Base-by-base conservation (phyloP, 345 rosid species). In the Abelmoschus esculentus region DNA sequence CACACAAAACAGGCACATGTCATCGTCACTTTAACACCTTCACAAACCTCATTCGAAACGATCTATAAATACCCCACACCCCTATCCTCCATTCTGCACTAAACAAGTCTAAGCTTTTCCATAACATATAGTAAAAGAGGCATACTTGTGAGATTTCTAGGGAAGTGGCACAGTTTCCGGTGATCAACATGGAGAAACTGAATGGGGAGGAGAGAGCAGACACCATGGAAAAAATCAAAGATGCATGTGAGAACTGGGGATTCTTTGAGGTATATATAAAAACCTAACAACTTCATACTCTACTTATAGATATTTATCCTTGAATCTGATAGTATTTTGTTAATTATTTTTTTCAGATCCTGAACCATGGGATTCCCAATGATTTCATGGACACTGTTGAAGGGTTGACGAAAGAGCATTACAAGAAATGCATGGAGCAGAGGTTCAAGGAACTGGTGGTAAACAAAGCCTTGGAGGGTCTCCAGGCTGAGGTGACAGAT, bases 371-470 rank as follows among this genome's bases (percentile, higher is more conserved):
- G 70, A 89, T 93, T 6, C 17, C 89, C 40, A 77, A 73, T 9
- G 96, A 89, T 75, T 64, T 86, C 1, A 34, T 93, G 62, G 97
- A 93, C 87, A 88, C 54, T 1, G 81, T 93, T 55, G 98, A 93
- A 82, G 82, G 72, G 46, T 47, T 88, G 84, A 86, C 97, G 0
- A 93, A 91, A 57, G 91, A 75, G 17, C 97, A 91, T 68, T 91
- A 93, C 89, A 85, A 76, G 83, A 93, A 86, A 69, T 82, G 95
- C 36, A 86, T 89, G 98, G 95, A 91, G 80, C 87, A 87, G 31
- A 86, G 93, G 75, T 93, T 93, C 74, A 83, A 54, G 28, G 58
- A 19, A 9, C 26, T 54, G 4, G 31, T 54, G 2, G 58, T 86
- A 28, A 80, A 89, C 79, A 86, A 79, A 66, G 96, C 84, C 2